Evolutionary conservation across 495 filamentous ascomycete genomes (phyloP), one percentile per base, ranked within the genome.

Genomic region (Penicillium subrubescens): DNA sequence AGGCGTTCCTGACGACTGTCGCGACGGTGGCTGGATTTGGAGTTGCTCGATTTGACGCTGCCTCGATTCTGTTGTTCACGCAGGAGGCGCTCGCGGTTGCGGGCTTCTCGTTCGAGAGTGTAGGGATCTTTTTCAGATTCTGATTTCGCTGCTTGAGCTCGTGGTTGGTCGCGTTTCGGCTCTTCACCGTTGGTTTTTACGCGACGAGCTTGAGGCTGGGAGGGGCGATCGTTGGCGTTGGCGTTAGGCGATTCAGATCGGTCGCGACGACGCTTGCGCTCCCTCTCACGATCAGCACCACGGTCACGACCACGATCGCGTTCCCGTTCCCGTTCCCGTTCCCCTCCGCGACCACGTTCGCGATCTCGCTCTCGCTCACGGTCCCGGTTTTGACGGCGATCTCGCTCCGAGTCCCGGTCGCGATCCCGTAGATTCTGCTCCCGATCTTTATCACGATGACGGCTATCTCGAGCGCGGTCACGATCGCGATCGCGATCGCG

Each of bases 21-120:
- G 41, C 86, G 80, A 56, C 80, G 79, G 55, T 70, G 76, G 59
- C 78, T 73, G 21, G 79, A 81, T 68, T 85, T 81, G 61, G 70
- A 27, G 33, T 10, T 39, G 19, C 37, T 33, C n/a, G 60, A n/a
- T 21, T 62, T 62, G 27, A 21, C 39, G 21, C 52, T 75, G 60
- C 87, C 87, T 52, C 92, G 88, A 19, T 90, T 86, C 73, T 93
- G 87, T 54, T 92, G 84, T 73, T 96, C 92, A 64, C 91, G 91
- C 7, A 90, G 80, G 50, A 94, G 73, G 12, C 93, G 83, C 72
- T 94, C 92, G 12, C 90, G 82, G 62, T 93, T 88, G 15, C 90
- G 83, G 14, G 87, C 87, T 72, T 92, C 90, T 17, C 92, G 88
- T 70, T 94, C 92, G 1, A 89, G 78, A 0, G 90, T 89, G 68